Percentiles rank a stretch among this genome's conserved stretches.
Conservation (phyloP, 78 protist species). For the Trichosphaerium sp. region DNA sequence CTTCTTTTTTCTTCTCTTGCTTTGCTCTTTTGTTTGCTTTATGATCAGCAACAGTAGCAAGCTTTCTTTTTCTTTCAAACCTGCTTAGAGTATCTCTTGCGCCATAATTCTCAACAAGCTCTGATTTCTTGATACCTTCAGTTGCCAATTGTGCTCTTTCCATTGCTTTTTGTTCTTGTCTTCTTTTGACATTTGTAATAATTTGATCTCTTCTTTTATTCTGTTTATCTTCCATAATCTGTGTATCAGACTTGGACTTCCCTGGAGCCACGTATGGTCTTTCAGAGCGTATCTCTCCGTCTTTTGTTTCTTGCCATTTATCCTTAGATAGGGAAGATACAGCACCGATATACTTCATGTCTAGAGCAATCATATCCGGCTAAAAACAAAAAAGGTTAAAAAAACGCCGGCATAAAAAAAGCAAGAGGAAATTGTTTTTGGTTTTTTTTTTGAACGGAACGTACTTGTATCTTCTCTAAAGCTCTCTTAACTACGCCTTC, state of each 20-base stretch:
- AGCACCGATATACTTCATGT: constrained; percentile 29
- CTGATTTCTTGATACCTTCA: no score
- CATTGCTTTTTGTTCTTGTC: no score
- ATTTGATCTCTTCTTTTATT: constrained; percentile 3
- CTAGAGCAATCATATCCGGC: constrained; percentile 28
- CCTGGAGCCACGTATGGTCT: constrained; percentile 1
- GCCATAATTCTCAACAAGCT: no score
- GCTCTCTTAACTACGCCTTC: constrained; percentile 62
- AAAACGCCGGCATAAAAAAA: no score
- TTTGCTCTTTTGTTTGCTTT: no score
- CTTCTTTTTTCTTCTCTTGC: no score
- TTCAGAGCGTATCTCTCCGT: not conserved
- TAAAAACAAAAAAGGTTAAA: constrained; percentile 18
- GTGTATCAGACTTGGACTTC: not conserved
- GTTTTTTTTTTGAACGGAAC: no score
- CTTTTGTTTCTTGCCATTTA: constrained; percentile 3
- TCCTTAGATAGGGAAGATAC: constrained; percentile 13
- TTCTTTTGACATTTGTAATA: constrained; percentile 1
- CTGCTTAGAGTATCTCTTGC: constrained; percentile 23
- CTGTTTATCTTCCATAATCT: constrained; percentile 3
- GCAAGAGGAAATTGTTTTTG: no score
- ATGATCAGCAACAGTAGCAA: no score
- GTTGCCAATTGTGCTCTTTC: no score
- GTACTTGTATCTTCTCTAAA: constrained; percentile 80
- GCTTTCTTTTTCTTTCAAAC: constrained; percentile 10